Base-by-base conservation (phyloP, 768 basidiomycete genomes). In the Leccinum truebloodii region DNA sequence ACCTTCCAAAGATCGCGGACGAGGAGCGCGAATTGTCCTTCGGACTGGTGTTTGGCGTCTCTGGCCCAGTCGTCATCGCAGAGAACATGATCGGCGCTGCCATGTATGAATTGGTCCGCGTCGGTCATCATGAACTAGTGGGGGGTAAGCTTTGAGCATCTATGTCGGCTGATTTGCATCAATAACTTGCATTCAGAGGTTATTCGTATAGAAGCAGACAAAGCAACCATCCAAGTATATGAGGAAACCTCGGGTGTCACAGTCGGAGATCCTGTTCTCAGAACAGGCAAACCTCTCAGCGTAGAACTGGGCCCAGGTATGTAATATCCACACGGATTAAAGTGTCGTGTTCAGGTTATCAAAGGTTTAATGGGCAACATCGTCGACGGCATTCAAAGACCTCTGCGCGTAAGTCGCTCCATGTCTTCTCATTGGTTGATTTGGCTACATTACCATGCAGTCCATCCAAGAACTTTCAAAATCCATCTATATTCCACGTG, bases 181-280 rank as follows among this genome's bases (percentile, higher is more conserved):
- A 26, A 64, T 73, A 13, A 73, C 53, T n/a, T 26, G 18, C 37
- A 35, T 54, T 49, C 70, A 95, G 97, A 99, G 93, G 97, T 99
- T 69, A 99, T 99, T 69, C 87, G 97, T 69, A 98, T 99, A 78
- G 97, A 98, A 67, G 87, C 87, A 63, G 97, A 99, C 79, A 96
- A 97, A 79, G 92, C 92, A 48, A 98, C 97, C 13, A 98, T 99
- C 62, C 97, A 99, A 76, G 97, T 99, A 10, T 98, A 99, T 71
- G 97, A 99, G 76, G 97, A 99, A 80, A 98, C 96, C 6, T 97
- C 96, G 48, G 97, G 97, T 57, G 97, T 99, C 46, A 98, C 96
- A 6, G 95, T 98, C 55, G 97, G 97, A 30, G 97, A 99, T 79
- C 97, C 97, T 52, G 97, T 99, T 18, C 78, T 99, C 71, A 85